Evolutionary conservation across 441 rosid species (phyloP), one percentile per base, ranked within the genome.

Genomic region (Capsella rubella): DNA sequence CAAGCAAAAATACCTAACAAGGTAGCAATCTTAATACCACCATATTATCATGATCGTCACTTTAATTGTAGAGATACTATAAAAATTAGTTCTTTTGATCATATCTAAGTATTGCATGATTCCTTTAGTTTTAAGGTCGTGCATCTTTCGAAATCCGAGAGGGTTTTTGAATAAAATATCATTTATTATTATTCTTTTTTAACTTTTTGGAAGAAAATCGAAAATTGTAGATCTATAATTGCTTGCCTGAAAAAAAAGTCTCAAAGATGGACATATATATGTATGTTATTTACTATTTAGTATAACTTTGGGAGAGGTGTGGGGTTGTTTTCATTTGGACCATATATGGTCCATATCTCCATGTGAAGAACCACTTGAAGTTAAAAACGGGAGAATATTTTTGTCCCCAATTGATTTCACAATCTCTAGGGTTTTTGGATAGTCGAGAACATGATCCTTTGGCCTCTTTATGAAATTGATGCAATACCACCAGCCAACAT

Each of bases 1-100:
- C 73, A 73, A 60, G 83, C 78, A 21, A 21, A 21, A 69, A 79
- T 63, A 78, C 91, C 87, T 63, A 87, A 79, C 86, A 80, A 74
- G 80, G 84, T 82, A 82, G 80, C 51, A 64, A 76, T 42, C 80
- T 70, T 76, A 35, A 37, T 8, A 64, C 21, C 27, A 73, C 31
- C 49, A 25, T 56, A 21, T 21, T 2, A 21, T 21, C 25, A 69
- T 51, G 67, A 64, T 76, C 71, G 16, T 37, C 71, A 39, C 71
- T 70, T 64, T 16, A 56, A 5, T 65, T 51, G 27, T 59, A 57
- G 75, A 72, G 60, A 73, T 72, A 80, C 78, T 73, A 69, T 54
- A 59, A 46, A 68, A 69, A 77, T 79, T 31, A 78, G 61, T 83
- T 50, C 64, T 79, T 21, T 77, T 78, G 76, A 67, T 74, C 64